Base-by-base conservation (phyloP, 2,329 filamentous ascomycete species). In the Microdochium paspali region DNA sequence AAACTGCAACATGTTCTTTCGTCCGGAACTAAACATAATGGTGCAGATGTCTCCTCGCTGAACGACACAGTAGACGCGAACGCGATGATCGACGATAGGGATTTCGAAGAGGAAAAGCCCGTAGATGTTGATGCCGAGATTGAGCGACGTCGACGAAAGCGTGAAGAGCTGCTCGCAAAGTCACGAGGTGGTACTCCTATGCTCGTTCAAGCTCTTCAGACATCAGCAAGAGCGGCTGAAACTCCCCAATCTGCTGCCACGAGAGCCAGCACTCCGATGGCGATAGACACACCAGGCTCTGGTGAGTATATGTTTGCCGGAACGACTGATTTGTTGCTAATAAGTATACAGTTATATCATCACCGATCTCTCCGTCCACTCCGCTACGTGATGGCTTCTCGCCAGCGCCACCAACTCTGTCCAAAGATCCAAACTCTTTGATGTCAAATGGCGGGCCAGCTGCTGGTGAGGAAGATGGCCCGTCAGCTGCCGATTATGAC, bases 111-210 rank as follows among this genome's bases (percentile, higher is more conserved):
- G 53, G 69, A 76, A 48, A 73, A 81, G 56, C 73, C 77, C n/a
- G 62, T 89, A 55, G 85, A 94, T 63, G 87, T 94, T 69, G 86
- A 85, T 52, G 83, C 86, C 55, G 76, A 91, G 59, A 86, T 95
- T 58, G 87, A 94, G 64, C 84, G 89, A 58, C 85, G 90, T 47
- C 85, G 90, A 24, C 89, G 85, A 61, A 81, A 86, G 49, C 84
- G 90, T 54, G 87, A 93, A 68, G 87, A 88, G 53, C 85, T 95
- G 53, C 79, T 89, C 61, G 85, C 87, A 62, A 94, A 90, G 70
- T 85, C 89, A 58, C 82, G 81, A 54, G 82, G 84, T 58, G 78
- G 82, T 46, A 83, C 84, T 45, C 85, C 87, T 46, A 73, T 91
- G 58, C 77, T 87, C 51, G 80, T 91, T 52, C 83, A 90, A 66